These are phyloP conservation scores for Yarrowia osloensis DNA, from an alignment of 805 yeast genomes.

Conservation along the genomic window DNA sequence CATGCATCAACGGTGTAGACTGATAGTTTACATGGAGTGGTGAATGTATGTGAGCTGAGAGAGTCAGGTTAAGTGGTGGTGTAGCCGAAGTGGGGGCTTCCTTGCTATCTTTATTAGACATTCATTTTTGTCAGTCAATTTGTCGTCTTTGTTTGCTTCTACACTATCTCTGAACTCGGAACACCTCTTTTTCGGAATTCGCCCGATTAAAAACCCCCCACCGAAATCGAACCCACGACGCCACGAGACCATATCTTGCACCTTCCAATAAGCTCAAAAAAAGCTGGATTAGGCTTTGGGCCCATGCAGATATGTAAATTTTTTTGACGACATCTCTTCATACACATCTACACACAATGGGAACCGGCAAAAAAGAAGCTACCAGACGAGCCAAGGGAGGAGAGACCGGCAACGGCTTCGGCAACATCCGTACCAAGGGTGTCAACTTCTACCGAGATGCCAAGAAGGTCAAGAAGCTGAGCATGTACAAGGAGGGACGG, in stretches of 20 bases:
- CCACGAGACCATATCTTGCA: background rate
- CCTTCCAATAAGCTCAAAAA: background rate
- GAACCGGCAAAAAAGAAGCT: conserved; percentile 90
- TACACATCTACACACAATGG: conserved; percentile 57
- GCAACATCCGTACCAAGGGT: conserved; percentile 91
- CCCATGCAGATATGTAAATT: conserved; percentile 19
- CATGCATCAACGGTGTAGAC: background rate
- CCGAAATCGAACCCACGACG: background rate
- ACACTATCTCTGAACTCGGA: no score
- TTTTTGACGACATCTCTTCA: background rate
- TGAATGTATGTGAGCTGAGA: no score
- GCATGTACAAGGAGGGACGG: conserved; percentile 90
- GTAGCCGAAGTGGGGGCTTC: no score
- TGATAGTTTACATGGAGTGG: background rate
- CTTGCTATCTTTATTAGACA: no score
- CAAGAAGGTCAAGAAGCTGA: conserved; percentile 82
- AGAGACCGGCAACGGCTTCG: conserved; percentile 65
- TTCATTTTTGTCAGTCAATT: no score
- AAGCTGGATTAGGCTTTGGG: background rate
- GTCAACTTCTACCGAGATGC: conserved; percentile 94
- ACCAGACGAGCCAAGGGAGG: conserved; percentile 81
- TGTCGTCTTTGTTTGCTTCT: no score
- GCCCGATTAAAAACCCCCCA: no score
- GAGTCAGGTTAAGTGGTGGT: no score
- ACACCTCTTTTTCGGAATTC: no score